These are phyloP conservation scores for Candida odintsovae DNA, from an alignment of 805 yeast species.

Conservation along the genomic window DNA sequence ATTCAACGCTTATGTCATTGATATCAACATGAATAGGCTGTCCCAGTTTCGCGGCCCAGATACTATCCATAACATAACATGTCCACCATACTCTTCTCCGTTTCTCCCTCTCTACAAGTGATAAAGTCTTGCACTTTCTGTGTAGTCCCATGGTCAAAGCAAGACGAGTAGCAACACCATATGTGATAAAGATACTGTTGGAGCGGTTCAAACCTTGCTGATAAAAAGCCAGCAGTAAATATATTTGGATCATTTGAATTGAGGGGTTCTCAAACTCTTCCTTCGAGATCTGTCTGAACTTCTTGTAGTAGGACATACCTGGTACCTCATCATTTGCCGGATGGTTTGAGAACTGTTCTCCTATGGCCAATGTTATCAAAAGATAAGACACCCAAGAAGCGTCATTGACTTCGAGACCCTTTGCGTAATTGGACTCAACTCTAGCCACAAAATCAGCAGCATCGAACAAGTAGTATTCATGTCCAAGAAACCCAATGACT, in stretches of 20 bases:
- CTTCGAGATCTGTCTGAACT: conserved; percentile 27
- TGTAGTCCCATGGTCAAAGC: conserved; percentile 29
- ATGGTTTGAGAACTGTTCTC: conserved; percentile 22
- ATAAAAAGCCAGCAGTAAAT: conserved; percentile 29
- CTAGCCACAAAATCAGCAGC: conserved; percentile 7
- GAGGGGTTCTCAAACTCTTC: conserved; percentile 29
- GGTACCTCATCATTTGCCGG: conserved; percentile 13
- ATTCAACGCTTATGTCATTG: conserved; percentile 28
- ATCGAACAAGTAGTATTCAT: conserved; percentile 21
- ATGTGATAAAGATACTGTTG: conserved; percentile 28
- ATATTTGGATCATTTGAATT: conserved; percentile 27
- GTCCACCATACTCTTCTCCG: conserved; percentile 37
- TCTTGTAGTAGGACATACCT: conserved; percentile 22
- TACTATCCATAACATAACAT: conserved; percentile 29
- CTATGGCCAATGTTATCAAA: conserved; percentile 22
- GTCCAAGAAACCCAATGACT: conserved; percentile 18
- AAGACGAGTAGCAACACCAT: conserved; percentile 30
- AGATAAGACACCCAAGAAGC: conserved; percentile 18
- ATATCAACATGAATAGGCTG: conserved; percentile 31
- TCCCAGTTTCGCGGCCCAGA: conserved; percentile 32
- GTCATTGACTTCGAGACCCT: conserved; percentile 5
- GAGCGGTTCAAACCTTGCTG: conserved; percentile 32
- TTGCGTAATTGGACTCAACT: conserved; percentile 10
- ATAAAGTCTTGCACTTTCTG: conserved; percentile 18
- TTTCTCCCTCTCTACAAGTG: conserved; percentile 24